A percentile compares a stretch with the other conserved stretches of the same genome.
Evolutionary conservation across 805 yeast genomes (phyloP).

Genomic region (Zygosaccharomyces pseudorouxii): DNA sequence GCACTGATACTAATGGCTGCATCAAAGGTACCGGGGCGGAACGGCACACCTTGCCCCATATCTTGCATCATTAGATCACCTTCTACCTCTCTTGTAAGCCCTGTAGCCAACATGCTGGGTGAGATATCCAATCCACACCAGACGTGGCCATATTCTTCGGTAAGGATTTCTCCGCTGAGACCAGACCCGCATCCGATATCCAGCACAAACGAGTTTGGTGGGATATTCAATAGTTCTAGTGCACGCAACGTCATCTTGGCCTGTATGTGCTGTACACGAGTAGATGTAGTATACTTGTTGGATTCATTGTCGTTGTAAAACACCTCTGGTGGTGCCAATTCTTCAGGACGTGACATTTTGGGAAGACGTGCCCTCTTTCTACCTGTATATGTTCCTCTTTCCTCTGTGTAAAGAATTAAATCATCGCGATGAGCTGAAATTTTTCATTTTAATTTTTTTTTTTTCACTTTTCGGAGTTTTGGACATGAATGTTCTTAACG

Average conservation of each 20-base stretch:
- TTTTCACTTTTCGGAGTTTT: neutral
- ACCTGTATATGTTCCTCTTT: neutral
- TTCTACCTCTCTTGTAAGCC: conserved; percentile 84
- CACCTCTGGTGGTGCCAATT: conserved; percentile 92
- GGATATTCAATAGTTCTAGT: conserved; percentile 75
- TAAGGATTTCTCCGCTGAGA: conserved; percentile 84
- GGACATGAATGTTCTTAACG: neutral
- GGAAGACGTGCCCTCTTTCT: neutral
- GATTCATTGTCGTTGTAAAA: conserved; percentile 92
- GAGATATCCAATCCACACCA: conserved; percentile 98
- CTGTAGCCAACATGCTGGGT: conserved; percentile 93
- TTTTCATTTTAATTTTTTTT: neutral
- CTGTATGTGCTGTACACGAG: conserved; percentile 97
- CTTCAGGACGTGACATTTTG: conserved; percentile 90
- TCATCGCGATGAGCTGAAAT: conserved; percentile 7
- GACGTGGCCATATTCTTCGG: conserved; percentile 79
- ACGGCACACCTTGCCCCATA: conserved; percentile 91
- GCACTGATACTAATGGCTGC: conserved; percentile 95
- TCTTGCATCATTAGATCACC: conserved; percentile 91
- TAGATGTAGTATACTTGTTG: conserved; percentile 80
- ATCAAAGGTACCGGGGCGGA: conserved; percentile 93
- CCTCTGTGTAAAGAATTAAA: neutral
- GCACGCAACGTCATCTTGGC: conserved; percentile 97
- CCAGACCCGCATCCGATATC: conserved; percentile 99
- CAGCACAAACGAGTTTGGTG: conserved; percentile 60